Evolutionary conservation across 164 flowering plant genomes (phyloP).

Genomic region (Piper betle): DNA sequence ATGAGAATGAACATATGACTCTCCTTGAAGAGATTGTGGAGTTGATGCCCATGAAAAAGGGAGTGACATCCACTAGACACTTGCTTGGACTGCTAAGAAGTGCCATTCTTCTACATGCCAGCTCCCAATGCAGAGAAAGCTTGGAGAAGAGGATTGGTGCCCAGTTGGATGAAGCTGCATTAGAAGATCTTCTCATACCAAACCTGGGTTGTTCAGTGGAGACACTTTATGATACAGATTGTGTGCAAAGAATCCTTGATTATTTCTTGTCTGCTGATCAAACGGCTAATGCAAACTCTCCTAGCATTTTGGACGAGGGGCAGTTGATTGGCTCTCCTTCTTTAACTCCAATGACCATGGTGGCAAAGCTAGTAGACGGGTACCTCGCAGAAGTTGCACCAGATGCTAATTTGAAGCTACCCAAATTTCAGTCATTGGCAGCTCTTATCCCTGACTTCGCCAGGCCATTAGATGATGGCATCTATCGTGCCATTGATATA

Average conservation of each 20-base stretch:
- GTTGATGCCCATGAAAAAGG: slow-evolving; percentile 35
- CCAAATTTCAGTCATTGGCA: slow-evolving; percentile 28
- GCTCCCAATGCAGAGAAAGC: slow-evolving; percentile 29
- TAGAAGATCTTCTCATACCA: slow-evolving; percentile 44
- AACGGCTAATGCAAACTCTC: slow-evolving; percentile 12
- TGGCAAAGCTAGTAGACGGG: slow-evolving; percentile 58
- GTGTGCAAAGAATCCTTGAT: slow-evolving; percentile 32
- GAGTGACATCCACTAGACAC: slow-evolving; percentile 31
- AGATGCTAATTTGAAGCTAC: too few relatives aligned
- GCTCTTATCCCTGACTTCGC: slow-evolving; percentile 71
- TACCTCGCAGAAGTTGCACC: slow-evolving; percentile 8
- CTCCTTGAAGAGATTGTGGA: slow-evolving; percentile 65
- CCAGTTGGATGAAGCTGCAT: slow-evolving; percentile 42
- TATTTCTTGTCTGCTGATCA: slow-evolving; percentile 38
- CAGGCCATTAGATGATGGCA: slow-evolving; percentile 58
- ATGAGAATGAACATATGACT: slow-evolving; percentile 42
- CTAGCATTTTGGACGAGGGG: slow-evolving; percentile 31
- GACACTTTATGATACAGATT: slow-evolving; percentile 38
- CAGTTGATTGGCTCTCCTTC: slow-evolving; percentile 34
- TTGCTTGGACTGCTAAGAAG: slow-evolving; percentile 46
- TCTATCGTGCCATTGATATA: slow-evolving; percentile 21
- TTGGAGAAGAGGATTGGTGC: slow-evolving; percentile 51
- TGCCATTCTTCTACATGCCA: slow-evolving; percentile 33
- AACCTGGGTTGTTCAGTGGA: slow-evolving; percentile 35
- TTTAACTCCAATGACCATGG: slow-evolving; percentile 49